Evolutionary conservation across 805 yeast genomes (phyloP), one percentile per base, ranked within the genome.

Genomic region (Starmera dryadoides): DNA sequence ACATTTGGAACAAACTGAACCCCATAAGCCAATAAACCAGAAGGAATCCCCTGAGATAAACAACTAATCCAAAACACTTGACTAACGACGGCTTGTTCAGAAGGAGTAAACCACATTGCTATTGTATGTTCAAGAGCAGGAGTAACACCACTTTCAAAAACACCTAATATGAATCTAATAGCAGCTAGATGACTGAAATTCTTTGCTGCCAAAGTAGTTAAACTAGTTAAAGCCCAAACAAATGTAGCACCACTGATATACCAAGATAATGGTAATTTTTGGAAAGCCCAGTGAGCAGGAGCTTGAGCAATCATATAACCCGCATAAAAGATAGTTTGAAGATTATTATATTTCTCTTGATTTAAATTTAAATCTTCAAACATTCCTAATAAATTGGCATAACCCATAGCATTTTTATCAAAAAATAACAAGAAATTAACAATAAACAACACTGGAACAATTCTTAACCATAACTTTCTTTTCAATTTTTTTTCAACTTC

Each of bases 31-130:
- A 65, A 55, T 39, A 66, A 62, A 11, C 66, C 69, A 30, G 64
- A 63, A 4, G 71, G 71, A 33, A 71, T 62, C 7, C 37, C 38
- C n/a, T 23, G 30, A 25, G 36, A 69, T 43, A 66, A 49, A 52
- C 71, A 64, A 17, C 67, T 54, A 8, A 63, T 56, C 46, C 66
- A 70, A 44, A 75, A 70, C 7, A 71, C 40, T 15, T 75, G 75
- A 37, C 68, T 69, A 9, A 67, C 62, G 16, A 66, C 49, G 10
- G 72, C 75, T 41, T 70, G 62, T 31, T 62, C 60, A 12, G 56
- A 46, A 14, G 61, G 57, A 7, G 70, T 69, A 35, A 66, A 60
- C 45, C 69, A 71, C 57, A 66, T 66, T 4, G 63, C 64, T 49
- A 68, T 50, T 2, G 73, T 66, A 34, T 60, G 61, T 25, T 63